Percentiles rank a stretch among this genome's conserved stretches.
Evolutionary conservation across 192 early-diverging fungal genomes (phyloP).

Genomic region (Coemansia sp.): DNA sequence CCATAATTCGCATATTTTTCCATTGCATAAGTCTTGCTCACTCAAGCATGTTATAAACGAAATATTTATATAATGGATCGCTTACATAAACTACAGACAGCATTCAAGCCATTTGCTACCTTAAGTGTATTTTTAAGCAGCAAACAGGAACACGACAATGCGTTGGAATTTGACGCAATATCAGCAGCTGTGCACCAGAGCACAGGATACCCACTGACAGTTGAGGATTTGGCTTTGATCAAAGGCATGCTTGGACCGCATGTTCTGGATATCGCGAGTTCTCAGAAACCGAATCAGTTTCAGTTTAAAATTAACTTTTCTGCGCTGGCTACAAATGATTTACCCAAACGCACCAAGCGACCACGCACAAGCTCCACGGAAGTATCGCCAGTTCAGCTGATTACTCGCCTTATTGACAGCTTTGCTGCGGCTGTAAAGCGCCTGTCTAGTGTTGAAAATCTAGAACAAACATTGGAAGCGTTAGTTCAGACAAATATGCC

Average conservation of each 20-base stretch:
- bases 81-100: background rate
- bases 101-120: slow-evolving; percentile 18
- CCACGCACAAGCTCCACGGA: background rate
- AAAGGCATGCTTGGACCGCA: slow-evolving; percentile 14
- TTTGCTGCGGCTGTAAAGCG: background rate
- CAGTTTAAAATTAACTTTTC: background rate
- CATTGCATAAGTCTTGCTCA: background rate
- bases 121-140: slow-evolving; percentile 21
- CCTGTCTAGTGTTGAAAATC: too few species aligned
- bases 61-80: background rate
- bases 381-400: background rate
- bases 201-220: slow-evolving; percentile 1
- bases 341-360: background rate
- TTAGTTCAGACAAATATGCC: too few species aligned
- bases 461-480: too few species aligned
- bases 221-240: slow-evolving; percentile 19
- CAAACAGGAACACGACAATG: slow-evolving; percentile 9
- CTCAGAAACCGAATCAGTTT: background rate
- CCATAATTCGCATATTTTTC: background rate
- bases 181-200: slow-evolving; percentile 1
- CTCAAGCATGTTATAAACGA: background rate
- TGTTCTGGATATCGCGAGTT: slow-evolving; percentile 12
- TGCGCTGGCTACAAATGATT: background rate
- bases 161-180: slow-evolving; percentile 5
- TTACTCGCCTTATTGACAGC: slow-evolving; percentile 5